phyloP scores from a whole-genome alignment of 352 stramenopile species.

The Phytopythium oedochilum region DNA sequence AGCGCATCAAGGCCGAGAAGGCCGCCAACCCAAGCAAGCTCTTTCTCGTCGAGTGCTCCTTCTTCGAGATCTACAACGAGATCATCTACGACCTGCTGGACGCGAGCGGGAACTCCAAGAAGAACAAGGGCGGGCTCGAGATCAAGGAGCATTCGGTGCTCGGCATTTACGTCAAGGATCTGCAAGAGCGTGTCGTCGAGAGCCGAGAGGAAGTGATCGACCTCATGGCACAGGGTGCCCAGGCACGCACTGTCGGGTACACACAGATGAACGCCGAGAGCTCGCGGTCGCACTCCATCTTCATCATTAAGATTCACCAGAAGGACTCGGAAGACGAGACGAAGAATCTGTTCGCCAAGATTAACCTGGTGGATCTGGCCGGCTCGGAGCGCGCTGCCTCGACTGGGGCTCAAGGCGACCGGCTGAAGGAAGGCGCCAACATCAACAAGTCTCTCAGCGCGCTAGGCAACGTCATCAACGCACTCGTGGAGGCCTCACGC shows the following conservation, averaged over 20 bases:
- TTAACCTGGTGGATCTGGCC: constrained; percentile 94
- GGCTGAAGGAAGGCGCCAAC: constrained; percentile 91
- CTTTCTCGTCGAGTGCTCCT: constrained; percentile 91
- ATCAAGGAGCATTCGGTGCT: constrained; percentile 93
- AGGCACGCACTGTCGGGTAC: constrained; percentile 66
- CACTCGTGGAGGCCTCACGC: constrained; percentile 79
- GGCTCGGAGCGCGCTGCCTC: constrained; percentile 89
- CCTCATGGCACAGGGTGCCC: constrained; percentile 65
- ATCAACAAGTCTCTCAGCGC: constrained; percentile 94
- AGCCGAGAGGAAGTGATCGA: constrained; percentile 82
- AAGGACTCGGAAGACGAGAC: constrained; percentile 82
- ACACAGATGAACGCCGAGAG: constrained; percentile 94
- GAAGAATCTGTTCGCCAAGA: constrained; percentile 90
- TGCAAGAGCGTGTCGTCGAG: constrained; percentile 87
- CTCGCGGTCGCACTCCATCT: constrained; percentile 94
- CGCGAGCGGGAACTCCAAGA: constrained; percentile 81
- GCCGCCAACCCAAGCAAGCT: constrained; percentile 63
- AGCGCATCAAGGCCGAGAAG: constrained; percentile 65
- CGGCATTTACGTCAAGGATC: constrained; percentile 93
- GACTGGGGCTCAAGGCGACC: constrained; percentile 86
- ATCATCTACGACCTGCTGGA: constrained; percentile 94
- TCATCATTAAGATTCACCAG: constrained; percentile 94
- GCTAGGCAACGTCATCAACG: constrained; percentile 93
- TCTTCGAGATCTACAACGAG: constrained; percentile 97
- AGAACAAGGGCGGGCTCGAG: constrained; percentile 85